Base-by-base conservation (phyloP, 345 rosid genomes). In the Melastoma malabathricum region DNA sequence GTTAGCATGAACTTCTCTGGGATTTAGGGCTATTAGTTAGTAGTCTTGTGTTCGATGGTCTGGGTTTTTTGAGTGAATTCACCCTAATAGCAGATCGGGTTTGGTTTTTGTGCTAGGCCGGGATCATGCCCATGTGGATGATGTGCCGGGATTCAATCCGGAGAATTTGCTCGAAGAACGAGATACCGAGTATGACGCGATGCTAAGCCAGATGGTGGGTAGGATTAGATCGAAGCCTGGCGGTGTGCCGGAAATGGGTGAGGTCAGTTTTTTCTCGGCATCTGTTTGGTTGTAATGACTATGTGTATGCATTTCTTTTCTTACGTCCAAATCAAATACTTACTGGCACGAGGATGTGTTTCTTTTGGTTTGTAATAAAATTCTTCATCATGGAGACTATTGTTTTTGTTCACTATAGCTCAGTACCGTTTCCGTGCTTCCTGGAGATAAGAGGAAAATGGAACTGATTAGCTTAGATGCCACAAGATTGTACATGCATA, bases 151-250 rank as follows among this genome's bases (percentile, higher is more conserved):
- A 66, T 48, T 62, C 44, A 77, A 67, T 66, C 49, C 62, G 3
- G 86, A 75, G 16, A 78, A 60, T 27, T 70, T 59, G 4, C 82
- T 88, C 46, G 94, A 85, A 64, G 84, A 81, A 51, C 60, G 72
- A 45, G 85, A 92, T 72, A 75, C 83, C 0, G 60, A 79, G 52
- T 92, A 61, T 46, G 88, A 92, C 68, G 78, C 75, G 16, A 83
- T 92, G 99, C 80, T 92, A 56, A 72, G 53, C 52, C 90, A 84
- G 71, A 84, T 92, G 95, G 83, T 75, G 44, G 99, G 99, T 50
- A 78, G 97, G 67, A 74, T 92, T 34, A 68, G 19, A 60, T 47
- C 97, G 20, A 92, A 76, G 68, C 78, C 90, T 13, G 99, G 94
- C 55, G 95, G 97, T 31, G 77, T 75, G 68, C 82, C 59, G 31